Percentiles rank a stretch among this genome's conserved stretches.
Conservation (phyloP, 1,139 yeast genomes). For the Nakaseomyces delphensis region DNA sequence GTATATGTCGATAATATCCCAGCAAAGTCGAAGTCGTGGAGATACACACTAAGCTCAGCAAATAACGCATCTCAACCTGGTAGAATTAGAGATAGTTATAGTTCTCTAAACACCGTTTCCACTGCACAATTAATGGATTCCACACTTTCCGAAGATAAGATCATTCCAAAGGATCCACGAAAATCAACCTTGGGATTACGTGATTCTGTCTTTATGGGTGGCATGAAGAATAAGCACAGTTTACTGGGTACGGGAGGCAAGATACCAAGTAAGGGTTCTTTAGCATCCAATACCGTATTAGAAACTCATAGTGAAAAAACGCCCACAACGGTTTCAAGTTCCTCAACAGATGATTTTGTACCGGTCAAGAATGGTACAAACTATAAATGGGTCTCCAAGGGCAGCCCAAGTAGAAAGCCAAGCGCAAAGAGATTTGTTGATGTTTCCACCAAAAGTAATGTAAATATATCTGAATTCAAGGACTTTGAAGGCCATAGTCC, state of each 20-base stretch:
- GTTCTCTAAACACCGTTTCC: conserved; percentile 75
- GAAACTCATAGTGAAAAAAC: conserved; percentile 8
- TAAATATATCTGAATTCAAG: conserved; percentile 22
- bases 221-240: conserved; percentile 1
- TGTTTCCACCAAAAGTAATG: conserved; percentile 20
- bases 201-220: conserved; percentile 35
- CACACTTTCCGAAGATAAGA: conserved; percentile 57
- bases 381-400: conserved; percentile 24
- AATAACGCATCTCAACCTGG: conserved; percentile 15
- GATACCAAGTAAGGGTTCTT: not conserved
- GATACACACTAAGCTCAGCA: conserved; percentile 33
- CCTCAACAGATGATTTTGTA: conserved; percentile 26
- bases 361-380: conserved; percentile 26
- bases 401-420: conserved; percentile 21
- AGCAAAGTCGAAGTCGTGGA: conserved; percentile 58
- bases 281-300: conserved; percentile 1
- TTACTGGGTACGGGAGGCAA: not conserved
- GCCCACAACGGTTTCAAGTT: conserved; percentile 15
- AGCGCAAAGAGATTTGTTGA: conserved; percentile 26
- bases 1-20: conserved; percentile 30
- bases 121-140: conserved; percentile 79
- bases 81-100: conserved; percentile 47
- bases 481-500: conserved; percentile 28
- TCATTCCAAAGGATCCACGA: conserved; percentile 35
- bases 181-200: conserved; percentile 36